phyloP scores from a whole-genome alignment of 2,329 filamentous ascomycete genomes.

The Epicoccum sorghinum region DNA sequence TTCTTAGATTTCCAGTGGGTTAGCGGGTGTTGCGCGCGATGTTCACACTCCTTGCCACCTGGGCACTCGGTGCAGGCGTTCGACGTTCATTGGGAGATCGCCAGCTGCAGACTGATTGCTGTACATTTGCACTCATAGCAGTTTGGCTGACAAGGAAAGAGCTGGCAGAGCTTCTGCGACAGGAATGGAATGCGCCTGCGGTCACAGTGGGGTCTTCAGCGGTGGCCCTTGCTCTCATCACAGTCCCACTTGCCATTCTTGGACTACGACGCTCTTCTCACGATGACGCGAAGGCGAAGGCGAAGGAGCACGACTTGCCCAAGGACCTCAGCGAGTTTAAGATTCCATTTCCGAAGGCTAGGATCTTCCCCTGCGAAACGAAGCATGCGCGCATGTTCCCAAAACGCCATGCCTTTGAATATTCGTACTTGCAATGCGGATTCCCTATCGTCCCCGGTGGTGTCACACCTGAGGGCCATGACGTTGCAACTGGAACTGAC shows the following conservation, averaged over 20 bases:
- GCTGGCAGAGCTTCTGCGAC: conserved; percentile 11
- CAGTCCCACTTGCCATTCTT: conserved; percentile 21
- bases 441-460: conserved; percentile 70
- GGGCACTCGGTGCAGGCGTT: conserved; percentile 23
- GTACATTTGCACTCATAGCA: conserved; percentile 21
- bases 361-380: conserved; percentile 69
- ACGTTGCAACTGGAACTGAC: conserved; percentile 30
- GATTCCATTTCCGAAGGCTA: conserved; percentile 29
- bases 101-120: conserved; percentile 28
- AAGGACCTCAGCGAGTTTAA: conserved; percentile 17
- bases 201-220: conserved; percentile 4
- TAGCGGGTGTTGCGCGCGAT: conserved; percentile 9
- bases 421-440: conserved; percentile 73
- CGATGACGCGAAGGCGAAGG: background rate
- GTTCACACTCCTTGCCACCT: conserved; percentile 29
- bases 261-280: conserved; percentile 3
- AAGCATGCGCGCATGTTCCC: conserved; percentile 72
- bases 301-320: background rate
- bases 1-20: conserved; percentile 1
- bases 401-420: conserved; percentile 69
- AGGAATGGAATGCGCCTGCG: conserved; percentile 18
- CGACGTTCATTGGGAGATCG: conserved; percentile 27
- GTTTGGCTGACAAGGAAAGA: conserved; percentile 13
- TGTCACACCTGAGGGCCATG: conserved; percentile 23
- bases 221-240: conserved; percentile 8